phyloP scores from a whole-genome alignment of 805 yeast genomes.

The Saturnispora mendoncae region DNA sequence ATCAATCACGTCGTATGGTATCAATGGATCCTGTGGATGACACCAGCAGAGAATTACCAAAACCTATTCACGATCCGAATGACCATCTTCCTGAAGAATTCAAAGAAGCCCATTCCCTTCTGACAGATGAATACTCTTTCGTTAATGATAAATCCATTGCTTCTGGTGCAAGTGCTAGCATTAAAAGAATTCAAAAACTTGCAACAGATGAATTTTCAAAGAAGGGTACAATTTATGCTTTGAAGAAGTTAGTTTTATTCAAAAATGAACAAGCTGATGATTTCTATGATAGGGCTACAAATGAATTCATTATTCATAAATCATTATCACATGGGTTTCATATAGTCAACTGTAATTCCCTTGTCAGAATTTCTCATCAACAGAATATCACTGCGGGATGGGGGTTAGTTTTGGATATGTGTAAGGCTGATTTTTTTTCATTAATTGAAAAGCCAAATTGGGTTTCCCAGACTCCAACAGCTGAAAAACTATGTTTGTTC shows the following conservation, averaged over 20 bases:
- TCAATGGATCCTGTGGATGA: slow-evolving; percentile 25
- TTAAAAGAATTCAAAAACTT: slow-evolving; percentile 38
- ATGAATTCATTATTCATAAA: slow-evolving; percentile 61
- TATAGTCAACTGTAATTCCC: slow-evolving; percentile 48
- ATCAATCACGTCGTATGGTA: neutral
- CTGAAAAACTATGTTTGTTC: slow-evolving; percentile 60
- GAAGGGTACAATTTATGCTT: slow-evolving; percentile 49
- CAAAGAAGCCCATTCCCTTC: slow-evolving; percentile 40
- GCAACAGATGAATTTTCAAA: slow-evolving; percentile 11
- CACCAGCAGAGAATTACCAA: slow-evolving; percentile 41
- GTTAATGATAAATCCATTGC: slow-evolving; percentile 49
- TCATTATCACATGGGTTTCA: slow-evolving; percentile 48
- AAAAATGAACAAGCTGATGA: slow-evolving; percentile 60
- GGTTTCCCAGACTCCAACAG: slow-evolving; percentile 33
- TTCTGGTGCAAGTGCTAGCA: slow-evolving; percentile 69
- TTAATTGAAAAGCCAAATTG: slow-evolving; percentile 54
- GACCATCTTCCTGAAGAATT: slow-evolving; percentile 50
- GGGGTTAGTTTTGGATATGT: slow-evolving; percentile 69
- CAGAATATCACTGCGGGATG: slow-evolving; percentile 54
- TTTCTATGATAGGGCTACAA: slow-evolving; percentile 60
- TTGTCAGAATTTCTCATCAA: slow-evolving; percentile 55
- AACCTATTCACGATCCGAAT: slow-evolving; percentile 68
- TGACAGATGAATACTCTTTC: slow-evolving; percentile 51
- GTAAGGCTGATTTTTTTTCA: slow-evolving; percentile 51
- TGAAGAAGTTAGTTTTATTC: slow-evolving; percentile 59